Percentiles rank a stretch among this genome's conserved stretches.
These are phyloP conservation scores for Paramarasmius palmivorus DNA, from an alignment of 1,284 basidiomycete species.

Conservation along the genomic window DNA sequence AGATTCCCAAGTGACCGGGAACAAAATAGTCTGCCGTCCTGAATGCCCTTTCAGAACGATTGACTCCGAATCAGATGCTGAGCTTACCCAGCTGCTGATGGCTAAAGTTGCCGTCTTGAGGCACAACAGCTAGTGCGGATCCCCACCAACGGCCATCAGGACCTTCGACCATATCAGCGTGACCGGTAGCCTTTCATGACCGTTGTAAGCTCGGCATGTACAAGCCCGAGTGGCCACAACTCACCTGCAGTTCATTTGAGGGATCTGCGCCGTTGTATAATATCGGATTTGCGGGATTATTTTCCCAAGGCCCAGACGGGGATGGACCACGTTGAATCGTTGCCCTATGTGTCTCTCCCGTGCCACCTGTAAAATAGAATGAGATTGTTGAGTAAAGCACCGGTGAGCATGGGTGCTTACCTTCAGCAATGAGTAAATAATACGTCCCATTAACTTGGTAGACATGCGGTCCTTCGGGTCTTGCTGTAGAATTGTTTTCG, in stretches of 20 bases:
- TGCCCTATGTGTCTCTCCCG: constrained; percentile 31
- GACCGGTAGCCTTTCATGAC: constrained; percentile 39
- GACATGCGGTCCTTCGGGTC: constrained; percentile 41
- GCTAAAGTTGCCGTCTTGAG: constrained; percentile 34
- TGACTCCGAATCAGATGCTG: not conserved
- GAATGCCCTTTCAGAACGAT: not conserved
- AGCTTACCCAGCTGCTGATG: constrained; percentile 33
- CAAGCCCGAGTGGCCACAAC: constrained; percentile 16
- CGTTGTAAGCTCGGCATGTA: not conserved
- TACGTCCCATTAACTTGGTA: constrained; percentile 40
- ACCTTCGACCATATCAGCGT: constrained; percentile 40
- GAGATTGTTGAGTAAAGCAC: not conserved
- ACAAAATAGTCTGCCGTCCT: constrained; percentile 45
- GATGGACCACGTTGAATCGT: constrained; percentile 39
- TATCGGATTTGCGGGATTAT: constrained; percentile 40
- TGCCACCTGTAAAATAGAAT: constrained; percentile 25
- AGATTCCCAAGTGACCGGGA: constrained; percentile 39
- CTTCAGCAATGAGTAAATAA: constrained; percentile 45
- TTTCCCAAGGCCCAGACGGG: constrained; percentile 41
- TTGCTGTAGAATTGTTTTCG: constrained; percentile 28
- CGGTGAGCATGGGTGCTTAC: constrained; percentile 18
- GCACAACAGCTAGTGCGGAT: constrained; percentile 41
- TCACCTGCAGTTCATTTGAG: not conserved
- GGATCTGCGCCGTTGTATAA: constrained; percentile 38
- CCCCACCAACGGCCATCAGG: constrained; percentile 42